Evolutionary conservation across 768 basidiomycete genomes (phyloP).

Genomic region (Daedaleopsis nitida): DNA sequence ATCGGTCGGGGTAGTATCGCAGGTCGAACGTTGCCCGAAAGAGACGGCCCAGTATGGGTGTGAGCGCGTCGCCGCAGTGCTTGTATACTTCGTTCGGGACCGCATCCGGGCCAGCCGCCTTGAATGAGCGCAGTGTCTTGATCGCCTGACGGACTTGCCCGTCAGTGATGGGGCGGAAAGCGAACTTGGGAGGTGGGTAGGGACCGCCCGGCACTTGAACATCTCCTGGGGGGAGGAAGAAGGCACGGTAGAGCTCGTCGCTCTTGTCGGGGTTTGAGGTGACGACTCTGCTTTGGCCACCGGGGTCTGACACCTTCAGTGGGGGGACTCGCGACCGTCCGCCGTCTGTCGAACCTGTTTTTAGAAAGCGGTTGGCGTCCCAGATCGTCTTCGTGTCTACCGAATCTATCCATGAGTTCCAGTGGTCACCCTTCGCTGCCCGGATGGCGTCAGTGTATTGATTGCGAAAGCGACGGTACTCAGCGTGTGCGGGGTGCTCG

Average conservation of each 20-base stretch:
- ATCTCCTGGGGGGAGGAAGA: too few species aligned
- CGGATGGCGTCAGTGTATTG: conserved; percentile 17
- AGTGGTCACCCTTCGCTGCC: conserved; percentile 25
- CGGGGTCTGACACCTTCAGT: neutral
- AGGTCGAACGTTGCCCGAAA: conserved; percentile 34
- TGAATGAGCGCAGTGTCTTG: conserved; percentile 34
- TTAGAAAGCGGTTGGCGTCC: conserved; percentile 17
- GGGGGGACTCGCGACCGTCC: conserved; percentile 24
- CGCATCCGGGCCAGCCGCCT: conserved; percentile 32
- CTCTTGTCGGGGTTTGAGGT: too few species aligned
- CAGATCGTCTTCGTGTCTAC: conserved; percentile 21
- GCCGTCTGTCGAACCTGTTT: conserved; percentile 11
- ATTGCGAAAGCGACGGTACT: conserved; percentile 16
- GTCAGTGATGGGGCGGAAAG: too few species aligned
- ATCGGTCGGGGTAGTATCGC: conserved; percentile 26
- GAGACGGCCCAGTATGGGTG: conserved; percentile 30
- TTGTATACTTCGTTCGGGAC: conserved; percentile 38
- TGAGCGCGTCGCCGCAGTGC: conserved; percentile 25
- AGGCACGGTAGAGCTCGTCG: too few species aligned
- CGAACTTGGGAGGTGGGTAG: too few species aligned
- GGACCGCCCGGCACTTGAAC: too few species aligned
- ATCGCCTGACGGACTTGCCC: too few species aligned
- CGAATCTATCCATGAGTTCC: too few species aligned
- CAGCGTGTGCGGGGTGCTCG: conserved; percentile 16
- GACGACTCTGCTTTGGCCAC: conserved; percentile 7